Evolutionary conservation across 2,329 filamentous ascomycete genomes (phyloP), one percentile per base, ranked within the genome.

Genomic region (Diatrype stigma): DNA sequence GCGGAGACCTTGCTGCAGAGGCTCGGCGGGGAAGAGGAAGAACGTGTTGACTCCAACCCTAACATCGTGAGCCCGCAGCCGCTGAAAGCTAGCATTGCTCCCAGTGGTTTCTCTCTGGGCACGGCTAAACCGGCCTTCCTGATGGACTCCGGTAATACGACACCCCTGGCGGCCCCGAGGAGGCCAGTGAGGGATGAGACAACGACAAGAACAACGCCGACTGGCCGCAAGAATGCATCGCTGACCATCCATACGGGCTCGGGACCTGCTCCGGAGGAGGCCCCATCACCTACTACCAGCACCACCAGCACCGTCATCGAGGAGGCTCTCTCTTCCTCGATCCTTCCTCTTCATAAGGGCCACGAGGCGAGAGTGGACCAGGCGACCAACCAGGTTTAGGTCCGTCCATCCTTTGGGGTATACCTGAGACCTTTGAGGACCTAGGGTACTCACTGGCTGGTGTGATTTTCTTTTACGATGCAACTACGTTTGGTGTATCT

Each of bases 1-100:
- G 82, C 80, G 49, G 80, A 85, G 59, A 74, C 80, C 50, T 70
- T 89, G 59, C 71, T 82, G 51, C 71, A 75, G 62, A 80, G 72
- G 64, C 71, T 85, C 23, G 73, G 63, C 30, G 65, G 64, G 26
- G 26, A 30, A 6, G 26, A 10, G 10, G 34, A 16, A 7, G 34
- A 12, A 14, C 14, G 30, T 7, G 30, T 34, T 7, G 30, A 34
- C 14, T 34, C 30, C 30, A 34, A n/a, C n/a, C n/a, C 71, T 10
- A 53, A 63, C 12, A 63, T 74, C 37, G 56, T 72, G 45, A 74
- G 72, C 54, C 72, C 73, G 57, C 71, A 68, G 60, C 73, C 73
- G 56, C 64, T 73, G 51, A 75, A 73, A 67, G 70, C 68, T 54
- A 60, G 64, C 59, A 61, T 60, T 50, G 65, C 64, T 35, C 66